These are phyloP conservation scores for Coemansia nantahalensis DNA, from an alignment of 192 early-diverging fungal genomes.

Conservation along the genomic window DNA sequence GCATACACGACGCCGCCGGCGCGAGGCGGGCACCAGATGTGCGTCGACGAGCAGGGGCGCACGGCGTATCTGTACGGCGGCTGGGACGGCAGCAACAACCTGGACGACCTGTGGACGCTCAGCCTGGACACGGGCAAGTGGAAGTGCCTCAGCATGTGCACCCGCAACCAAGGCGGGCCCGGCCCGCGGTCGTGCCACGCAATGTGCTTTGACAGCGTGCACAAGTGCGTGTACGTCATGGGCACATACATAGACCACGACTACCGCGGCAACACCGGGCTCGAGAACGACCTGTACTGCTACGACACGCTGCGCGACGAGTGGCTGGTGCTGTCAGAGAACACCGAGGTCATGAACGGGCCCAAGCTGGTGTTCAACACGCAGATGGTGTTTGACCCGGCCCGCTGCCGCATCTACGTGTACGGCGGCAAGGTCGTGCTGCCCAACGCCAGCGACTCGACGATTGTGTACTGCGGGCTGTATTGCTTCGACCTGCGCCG, in stretches of 20 bases:
- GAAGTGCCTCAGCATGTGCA: slow-evolving; percentile 76
- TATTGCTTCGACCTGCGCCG: slow-evolving; percentile 73
- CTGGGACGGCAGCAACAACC: slow-evolving; percentile 85
- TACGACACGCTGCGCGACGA: slow-evolving; percentile 67
- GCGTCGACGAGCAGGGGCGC: slow-evolving; percentile 72
- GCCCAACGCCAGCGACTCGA: slow-evolving; percentile 59
- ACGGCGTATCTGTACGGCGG: slow-evolving; percentile 90
- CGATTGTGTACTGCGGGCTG: slow-evolving; percentile 78
- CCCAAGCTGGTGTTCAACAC: slow-evolving; percentile 90
- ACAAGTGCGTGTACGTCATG: slow-evolving; percentile 73
- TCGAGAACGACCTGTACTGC: slow-evolving; percentile 86
- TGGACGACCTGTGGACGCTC: slow-evolving; percentile 89
- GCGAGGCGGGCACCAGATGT: slow-evolving; percentile 97
- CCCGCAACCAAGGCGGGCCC: slow-evolving; percentile 76
- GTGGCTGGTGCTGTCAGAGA: slow-evolving; percentile 73
- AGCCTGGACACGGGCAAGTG: slow-evolving; percentile 62
- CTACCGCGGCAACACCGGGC: slow-evolving; percentile 59
- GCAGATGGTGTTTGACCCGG: slow-evolving; percentile 87
- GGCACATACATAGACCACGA: slow-evolving; percentile 89
- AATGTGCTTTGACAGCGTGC: slow-evolving; percentile 81
- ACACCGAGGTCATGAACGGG: slow-evolving; percentile 82
- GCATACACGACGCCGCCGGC: slow-evolving; percentile 52
- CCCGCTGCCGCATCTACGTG: slow-evolving; percentile 71
- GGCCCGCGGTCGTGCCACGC: slow-evolving; percentile 88
- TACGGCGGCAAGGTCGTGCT: slow-evolving; percentile 84